These are phyloP conservation scores for Gloeopeniophorella convolvens DNA, from an alignment of 768 basidiomycete genomes.

Conservation along the genomic window DNA sequence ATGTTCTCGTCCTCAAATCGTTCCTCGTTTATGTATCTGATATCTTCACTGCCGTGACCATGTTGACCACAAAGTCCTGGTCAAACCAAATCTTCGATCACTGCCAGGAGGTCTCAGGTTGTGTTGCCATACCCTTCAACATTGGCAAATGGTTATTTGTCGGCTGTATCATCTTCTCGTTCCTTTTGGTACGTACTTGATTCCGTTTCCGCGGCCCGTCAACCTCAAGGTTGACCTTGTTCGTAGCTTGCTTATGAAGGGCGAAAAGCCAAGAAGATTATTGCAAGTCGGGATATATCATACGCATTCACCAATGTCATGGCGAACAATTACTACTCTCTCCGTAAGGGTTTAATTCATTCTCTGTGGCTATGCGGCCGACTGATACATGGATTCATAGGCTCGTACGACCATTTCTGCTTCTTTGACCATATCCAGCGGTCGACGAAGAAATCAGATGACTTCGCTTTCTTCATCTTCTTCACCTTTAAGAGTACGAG, in stretches of 20 bases:
- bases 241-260: slow-evolving; percentile 83
- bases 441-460: slow-evolving; percentile 93
- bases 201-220: neutral
- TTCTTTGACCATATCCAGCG: slow-evolving; percentile 96
- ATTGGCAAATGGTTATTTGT: slow-evolving; percentile 96
- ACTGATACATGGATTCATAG: slow-evolving; percentile 33
- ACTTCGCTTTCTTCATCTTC: slow-evolving; percentile 99
- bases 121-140: slow-evolving; percentile 80
- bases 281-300: slow-evolving; percentile 92
- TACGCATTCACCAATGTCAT: slow-evolving; percentile 98
- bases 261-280: slow-evolving; percentile 88
- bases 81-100: slow-evolving; percentile 84
- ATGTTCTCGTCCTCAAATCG: slow-evolving; percentile 89
- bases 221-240: neutral
- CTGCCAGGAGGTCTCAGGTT: slow-evolving; percentile 54
- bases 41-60: slow-evolving; percentile 95
- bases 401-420: slow-evolving; percentile 95
- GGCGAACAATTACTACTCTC: slow-evolving; percentile 94
- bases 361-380: neutral
- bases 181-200: slow-evolving; percentile 65
- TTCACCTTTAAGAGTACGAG: slow-evolving; percentile 95
- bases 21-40: slow-evolving; percentile 96
- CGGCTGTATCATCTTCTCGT: slow-evolving; percentile 97
- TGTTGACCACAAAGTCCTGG: slow-evolving; percentile 90
- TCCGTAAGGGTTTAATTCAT: slow-evolving; percentile 50